Evolutionary conservation across 2,329 filamentous ascomycete species (phyloP).

Genomic region (Fusarium sp.): DNA sequence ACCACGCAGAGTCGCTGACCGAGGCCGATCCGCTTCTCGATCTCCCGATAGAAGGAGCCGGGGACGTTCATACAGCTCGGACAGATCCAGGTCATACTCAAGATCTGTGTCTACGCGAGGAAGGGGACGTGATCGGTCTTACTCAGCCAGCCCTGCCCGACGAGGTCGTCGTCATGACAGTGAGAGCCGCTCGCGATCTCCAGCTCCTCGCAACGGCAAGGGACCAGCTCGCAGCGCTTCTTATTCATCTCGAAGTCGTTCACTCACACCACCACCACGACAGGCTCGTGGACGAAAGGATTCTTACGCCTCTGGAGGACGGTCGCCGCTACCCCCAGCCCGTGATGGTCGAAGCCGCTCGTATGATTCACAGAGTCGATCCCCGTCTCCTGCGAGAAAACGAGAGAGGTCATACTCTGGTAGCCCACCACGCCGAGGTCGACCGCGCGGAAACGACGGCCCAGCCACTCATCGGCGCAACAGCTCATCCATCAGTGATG

Average conservation of each 20-base stretch:
- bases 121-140: slow-evolving; percentile 44
- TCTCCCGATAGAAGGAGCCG: slow-evolving; percentile 47
- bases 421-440: slow-evolving; percentile 45
- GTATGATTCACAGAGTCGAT: slow-evolving; percentile 44
- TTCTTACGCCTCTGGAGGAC: slow-evolving; percentile 43
- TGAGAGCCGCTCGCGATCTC: slow-evolving; percentile 50
- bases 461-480: slow-evolving; percentile 47
- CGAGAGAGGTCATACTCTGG: slow-evolving; percentile 39
- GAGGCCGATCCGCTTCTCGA: slow-evolving; percentile 50
- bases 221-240: slow-evolving; percentile 49
- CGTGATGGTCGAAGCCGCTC: slow-evolving; percentile 42
- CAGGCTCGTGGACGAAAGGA: slow-evolving; percentile 39
- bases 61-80: slow-evolving; percentile 47
- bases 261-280: slow-evolving; percentile 46
- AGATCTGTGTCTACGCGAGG: slow-evolving; percentile 54
- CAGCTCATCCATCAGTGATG: slow-evolving; percentile 53
- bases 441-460: slow-evolving; percentile 37
- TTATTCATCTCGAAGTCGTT: slow-evolving; percentile 52
- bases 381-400: slow-evolving; percentile 41
- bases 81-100: slow-evolving; percentile 62
- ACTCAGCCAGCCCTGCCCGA: slow-evolving; percentile 52
- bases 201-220: slow-evolving; percentile 48
- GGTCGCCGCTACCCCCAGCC: slow-evolving; percentile 40
- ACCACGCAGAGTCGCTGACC: slow-evolving; percentile 44
- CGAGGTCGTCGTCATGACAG: slow-evolving; percentile 44